Evolutionary conservation across 2,329 filamentous ascomycete genomes (phyloP).

Genomic region (Aspergillus fischeri): DNA sequence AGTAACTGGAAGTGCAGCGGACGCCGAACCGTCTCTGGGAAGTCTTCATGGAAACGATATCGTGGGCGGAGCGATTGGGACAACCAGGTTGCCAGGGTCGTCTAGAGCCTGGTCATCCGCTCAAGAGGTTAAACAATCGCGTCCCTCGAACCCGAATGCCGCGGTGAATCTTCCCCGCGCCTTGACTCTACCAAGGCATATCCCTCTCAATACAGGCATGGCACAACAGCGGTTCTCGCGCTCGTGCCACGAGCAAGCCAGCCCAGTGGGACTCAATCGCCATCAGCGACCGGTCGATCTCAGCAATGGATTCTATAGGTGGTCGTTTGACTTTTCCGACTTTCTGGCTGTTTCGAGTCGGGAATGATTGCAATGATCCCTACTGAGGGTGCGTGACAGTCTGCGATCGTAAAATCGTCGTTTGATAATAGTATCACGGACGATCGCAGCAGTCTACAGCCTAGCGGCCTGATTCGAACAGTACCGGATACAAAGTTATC

Average conservation of each 20-base stretch:
- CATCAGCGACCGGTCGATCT: neutral
- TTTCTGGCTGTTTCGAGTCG: neutral
- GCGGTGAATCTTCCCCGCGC: too few species aligned
- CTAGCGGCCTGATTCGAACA: too few species aligned
- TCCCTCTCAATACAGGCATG: neutral
- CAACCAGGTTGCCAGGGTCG: neutral
- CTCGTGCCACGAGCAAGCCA: neutral
- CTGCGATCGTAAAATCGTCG: neutral
- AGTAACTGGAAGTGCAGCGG: neutral
- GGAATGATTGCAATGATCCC: neutral
- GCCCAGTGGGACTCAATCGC: neutral
- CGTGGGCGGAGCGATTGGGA: neutral
- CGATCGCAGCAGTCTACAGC: too few species aligned
- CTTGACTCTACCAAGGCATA: neutral
- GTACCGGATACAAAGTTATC: too few species aligned
- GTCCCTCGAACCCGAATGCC: neutral
- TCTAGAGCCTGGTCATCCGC: neutral
- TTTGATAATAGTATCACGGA: too few species aligned
- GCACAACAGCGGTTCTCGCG: neutral
- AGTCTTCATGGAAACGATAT: neutral
- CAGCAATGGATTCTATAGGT: neutral
- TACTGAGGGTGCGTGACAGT: neutral
- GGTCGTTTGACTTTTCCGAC: neutral
- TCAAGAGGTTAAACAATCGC: neutral
- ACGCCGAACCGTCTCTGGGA: neutral